These are phyloP conservation scores for Turnera subulata DNA, from an alignment of 345 rosid genomes.

Conservation along the genomic window DNA sequence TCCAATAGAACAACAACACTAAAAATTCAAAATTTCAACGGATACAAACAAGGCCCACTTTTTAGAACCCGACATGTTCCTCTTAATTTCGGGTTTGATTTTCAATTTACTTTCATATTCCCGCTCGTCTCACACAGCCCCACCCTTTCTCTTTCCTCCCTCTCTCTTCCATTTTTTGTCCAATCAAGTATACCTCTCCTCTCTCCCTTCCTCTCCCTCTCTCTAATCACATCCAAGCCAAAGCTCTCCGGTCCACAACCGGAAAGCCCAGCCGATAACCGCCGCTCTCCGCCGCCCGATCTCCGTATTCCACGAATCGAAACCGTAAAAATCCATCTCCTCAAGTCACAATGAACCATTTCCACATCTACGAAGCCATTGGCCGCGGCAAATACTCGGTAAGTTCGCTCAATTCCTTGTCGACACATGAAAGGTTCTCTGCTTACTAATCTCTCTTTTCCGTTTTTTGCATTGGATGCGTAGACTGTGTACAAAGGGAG, in stretches of 20 bases:
- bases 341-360: conserved; percentile 60
- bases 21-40: too few species aligned
- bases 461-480: background rate
- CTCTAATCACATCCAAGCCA: conserved; percentile 5
- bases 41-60: too few species aligned
- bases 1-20: too few species aligned
- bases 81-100: conserved; percentile 10
- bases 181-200: background rate
- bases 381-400: conserved; percentile 99
- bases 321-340: conserved; percentile 22
- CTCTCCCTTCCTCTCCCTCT: conserved; percentile 3
- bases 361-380: conserved; percentile 92
- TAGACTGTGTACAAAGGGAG: conserved; percentile 95
- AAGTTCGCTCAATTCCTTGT: conserved; percentile 4
- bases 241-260: background rate
- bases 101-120: conserved; percentile 19
- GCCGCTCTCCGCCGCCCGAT: background rate
- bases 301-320: conserved; percentile 11
- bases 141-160: conserved; percentile 5
- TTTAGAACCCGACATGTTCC: background rate
- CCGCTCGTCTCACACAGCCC: conserved; percentile 25
- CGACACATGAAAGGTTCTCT: too few species aligned
- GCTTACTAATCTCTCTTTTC: background rate
- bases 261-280: background rate
- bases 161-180: conserved; percentile 5